A percentile compares a stretch with the other conserved stretches of the same genome.
Conservation (phyloP, 805 yeast species). For the Teunomyces gatunensis region DNA sequence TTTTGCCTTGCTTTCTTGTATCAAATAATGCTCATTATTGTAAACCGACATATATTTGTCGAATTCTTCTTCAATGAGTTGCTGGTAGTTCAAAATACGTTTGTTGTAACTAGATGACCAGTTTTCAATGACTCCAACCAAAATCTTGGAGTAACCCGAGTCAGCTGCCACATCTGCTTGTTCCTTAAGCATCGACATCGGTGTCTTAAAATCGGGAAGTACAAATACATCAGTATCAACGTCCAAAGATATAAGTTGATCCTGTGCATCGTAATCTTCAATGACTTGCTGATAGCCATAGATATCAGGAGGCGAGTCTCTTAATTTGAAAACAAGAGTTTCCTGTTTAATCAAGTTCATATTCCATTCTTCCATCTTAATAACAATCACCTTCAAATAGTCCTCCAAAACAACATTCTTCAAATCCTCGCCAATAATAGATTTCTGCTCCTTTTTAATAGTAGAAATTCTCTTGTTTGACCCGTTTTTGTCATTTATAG, state of each 20-base stretch:
- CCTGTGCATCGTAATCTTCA: slow-evolving; percentile 38
- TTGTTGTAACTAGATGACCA: slow-evolving; percentile 59
- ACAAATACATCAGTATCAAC: slow-evolving; percentile 50
- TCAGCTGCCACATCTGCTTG: slow-evolving; percentile 87
- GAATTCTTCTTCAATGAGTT: slow-evolving; percentile 46
- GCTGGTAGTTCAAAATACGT: slow-evolving; percentile 64
- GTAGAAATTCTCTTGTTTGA: slow-evolving; percentile 15
- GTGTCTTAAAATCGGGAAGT: slow-evolving; percentile 73
- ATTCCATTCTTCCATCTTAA: slow-evolving; percentile 86
- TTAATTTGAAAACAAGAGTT: slow-evolving; percentile 55
- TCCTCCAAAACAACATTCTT: slow-evolving; percentile 75
- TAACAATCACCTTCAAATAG: slow-evolving; percentile 66
- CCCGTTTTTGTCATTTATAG: slow-evolving; percentile 13
- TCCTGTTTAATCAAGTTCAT: slow-evolving; percentile 65
- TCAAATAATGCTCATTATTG: slow-evolving; percentile 36
- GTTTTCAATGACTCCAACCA: slow-evolving; percentile 73
- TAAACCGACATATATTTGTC: slow-evolving; percentile 41
- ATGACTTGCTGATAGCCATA: slow-evolving; percentile 54
- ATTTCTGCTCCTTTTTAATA: slow-evolving; percentile 42
- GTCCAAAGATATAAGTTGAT: slow-evolving; percentile 29
- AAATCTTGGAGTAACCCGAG: slow-evolving; percentile 74
- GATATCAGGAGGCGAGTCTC: slow-evolving; percentile 71
- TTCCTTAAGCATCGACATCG: slow-evolving; percentile 81
- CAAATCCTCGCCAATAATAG: slow-evolving; percentile 68
- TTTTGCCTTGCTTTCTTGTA: slow-evolving; percentile 44